Evolutionary conservation across 225 moss, liverwort and hornwort genomes (phyloP).

Genomic region (Anthoceros angustus): DNA sequence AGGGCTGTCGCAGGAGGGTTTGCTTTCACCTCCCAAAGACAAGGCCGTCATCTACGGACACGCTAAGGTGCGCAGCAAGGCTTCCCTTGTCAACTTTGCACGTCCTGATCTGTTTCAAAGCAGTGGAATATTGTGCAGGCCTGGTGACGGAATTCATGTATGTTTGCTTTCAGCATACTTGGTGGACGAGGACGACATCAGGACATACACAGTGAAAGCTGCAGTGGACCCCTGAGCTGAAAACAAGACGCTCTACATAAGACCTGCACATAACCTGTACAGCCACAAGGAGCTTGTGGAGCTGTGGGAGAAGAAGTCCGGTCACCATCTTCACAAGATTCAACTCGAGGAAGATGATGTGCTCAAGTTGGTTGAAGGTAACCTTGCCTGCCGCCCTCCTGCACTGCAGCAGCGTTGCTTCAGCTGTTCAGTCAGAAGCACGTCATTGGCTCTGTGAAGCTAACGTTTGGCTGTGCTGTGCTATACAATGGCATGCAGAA

Average conservation of each 20-base stretch:
- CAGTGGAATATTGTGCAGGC: no score
- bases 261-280: slow-evolving; percentile 10
- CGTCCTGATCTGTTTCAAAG: no score
- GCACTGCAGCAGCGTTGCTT: no score
- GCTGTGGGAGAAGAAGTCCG: slow-evolving; percentile 24
- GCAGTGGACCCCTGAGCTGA: slow-evolving; percentile 18
- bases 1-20: slow-evolving; percentile 10
- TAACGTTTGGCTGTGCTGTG: no score
- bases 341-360: slow-evolving; percentile 12
- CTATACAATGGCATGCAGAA: slow-evolving; percentile 14
- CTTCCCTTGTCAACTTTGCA: neutral
- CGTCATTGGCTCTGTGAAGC: neutral
- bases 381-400: neutral
- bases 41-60: slow-evolving; percentile 19
- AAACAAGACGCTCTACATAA: slow-evolving; percentile 19
- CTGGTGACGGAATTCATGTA: neutral
- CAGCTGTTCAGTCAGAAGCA: no score
- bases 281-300: slow-evolving; percentile 16
- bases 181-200: slow-evolving; percentile 13
- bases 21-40: slow-evolving; percentile 17
- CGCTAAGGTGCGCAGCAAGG: slow-evolving; percentile 10
- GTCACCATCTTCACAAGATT: slow-evolving; percentile 16
- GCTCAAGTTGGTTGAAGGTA: slow-evolving; percentile 12
- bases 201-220: slow-evolving; percentile 16
- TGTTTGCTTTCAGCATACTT: slow-evolving; percentile 2